Evolutionary conservation across 1,284 basidiomycete species (phyloP).

Genomic region (Naganishia liquefaciens): DNA sequence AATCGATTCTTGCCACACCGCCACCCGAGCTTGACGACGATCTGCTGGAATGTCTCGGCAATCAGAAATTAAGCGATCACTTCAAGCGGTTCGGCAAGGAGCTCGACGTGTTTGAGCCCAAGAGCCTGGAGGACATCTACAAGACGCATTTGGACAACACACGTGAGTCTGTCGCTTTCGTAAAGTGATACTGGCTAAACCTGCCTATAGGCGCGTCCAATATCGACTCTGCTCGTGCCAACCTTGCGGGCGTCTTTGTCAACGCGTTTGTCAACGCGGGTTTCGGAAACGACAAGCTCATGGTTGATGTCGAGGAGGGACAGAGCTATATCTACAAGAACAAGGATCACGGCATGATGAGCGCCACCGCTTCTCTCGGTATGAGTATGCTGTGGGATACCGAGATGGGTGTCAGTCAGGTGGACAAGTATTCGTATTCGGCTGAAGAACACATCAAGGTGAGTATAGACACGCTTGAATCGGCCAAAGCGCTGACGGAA

Average conservation of each 20-base stretch:
- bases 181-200: background rate
- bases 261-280: constrained; percentile 99
- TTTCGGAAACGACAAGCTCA: constrained; percentile 97
- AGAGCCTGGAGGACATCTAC: constrained; percentile 94
- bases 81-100: constrained; percentile 95
- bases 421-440: constrained; percentile 98
- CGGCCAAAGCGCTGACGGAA: constrained; percentile 5
- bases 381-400: constrained; percentile 95
- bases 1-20: constrained; percentile 37
- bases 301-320: constrained; percentile 94
- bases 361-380: constrained; percentile 90
- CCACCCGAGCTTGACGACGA: constrained; percentile 75
- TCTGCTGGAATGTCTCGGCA: constrained; percentile 79
- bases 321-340: constrained; percentile 99
- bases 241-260: constrained; percentile 95
- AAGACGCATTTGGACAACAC: constrained; percentile 93
- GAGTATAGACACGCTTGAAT: constrained; percentile 14
- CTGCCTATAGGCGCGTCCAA: constrained; percentile 55
- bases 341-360: constrained; percentile 97
- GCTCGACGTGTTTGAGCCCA: constrained; percentile 84
- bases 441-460: constrained; percentile 95
- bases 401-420: constrained; percentile 87
- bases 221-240: constrained; percentile 91
- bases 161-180: constrained; percentile 56
- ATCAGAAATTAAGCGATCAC: constrained; percentile 75